A percentile compares a stretch with the other conserved stretches of the same genome.
Evolutionary conservation across 345 rosid genomes (phyloP).

Genomic region (Eucalyptus viminalis): DNA sequence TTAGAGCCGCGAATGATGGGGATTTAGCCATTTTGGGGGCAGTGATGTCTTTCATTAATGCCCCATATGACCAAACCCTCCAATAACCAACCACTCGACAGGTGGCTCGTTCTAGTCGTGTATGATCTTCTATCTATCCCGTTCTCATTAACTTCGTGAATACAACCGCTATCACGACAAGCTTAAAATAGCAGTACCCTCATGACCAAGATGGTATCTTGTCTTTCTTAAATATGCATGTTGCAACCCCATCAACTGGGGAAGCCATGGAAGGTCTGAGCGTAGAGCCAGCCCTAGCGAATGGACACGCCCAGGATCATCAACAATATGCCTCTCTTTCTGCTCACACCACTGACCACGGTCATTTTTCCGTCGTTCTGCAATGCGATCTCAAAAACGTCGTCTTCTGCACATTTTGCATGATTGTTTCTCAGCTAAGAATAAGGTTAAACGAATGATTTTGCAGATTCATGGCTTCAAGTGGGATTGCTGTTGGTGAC

Average conservation of each 20-base stretch:
- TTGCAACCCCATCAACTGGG: not conserved
- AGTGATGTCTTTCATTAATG: not conserved
- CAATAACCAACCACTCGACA: not conserved
- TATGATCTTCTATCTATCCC: not conserved
- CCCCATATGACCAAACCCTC: not conserved
- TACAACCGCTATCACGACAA: not conserved
- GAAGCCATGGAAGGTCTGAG: not conserved
- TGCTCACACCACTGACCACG: slow-evolving; percentile 4
- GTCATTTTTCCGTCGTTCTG: not conserved
- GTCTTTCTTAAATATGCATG: not conserved
- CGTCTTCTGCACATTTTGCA: not conserved
- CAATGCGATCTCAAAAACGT: not conserved
- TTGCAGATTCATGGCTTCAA: slow-evolving; percentile 22
- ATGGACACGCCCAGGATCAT: not conserved
- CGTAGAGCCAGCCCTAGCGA: not conserved
- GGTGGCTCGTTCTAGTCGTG: not conserved
- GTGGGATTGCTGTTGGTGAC: slow-evolving; percentile 18
- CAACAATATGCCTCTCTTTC: not conserved
- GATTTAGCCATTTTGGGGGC: not conserved
- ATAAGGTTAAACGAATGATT: not conserved
- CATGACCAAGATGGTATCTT: not conserved
- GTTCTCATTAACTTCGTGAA: not conserved
- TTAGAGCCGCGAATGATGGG: not conserved
- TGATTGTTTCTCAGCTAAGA: not conserved
- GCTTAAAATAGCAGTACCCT: not conserved